Conservation (phyloP, 768 basidiomycete species). For the Naganishia randhawae region DNA sequence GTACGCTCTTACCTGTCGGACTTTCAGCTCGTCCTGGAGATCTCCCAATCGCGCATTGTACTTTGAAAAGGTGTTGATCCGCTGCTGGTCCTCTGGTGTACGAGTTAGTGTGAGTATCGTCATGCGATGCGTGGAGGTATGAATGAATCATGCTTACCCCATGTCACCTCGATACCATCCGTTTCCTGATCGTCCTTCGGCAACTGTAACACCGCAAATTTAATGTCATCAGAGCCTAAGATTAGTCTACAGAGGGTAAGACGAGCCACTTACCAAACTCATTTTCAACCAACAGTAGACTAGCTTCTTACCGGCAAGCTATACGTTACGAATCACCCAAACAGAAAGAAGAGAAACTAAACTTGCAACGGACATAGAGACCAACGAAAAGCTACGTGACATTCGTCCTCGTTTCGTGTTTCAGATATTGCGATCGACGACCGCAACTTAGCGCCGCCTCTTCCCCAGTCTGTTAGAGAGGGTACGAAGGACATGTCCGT, state of each 20-base stretch:
- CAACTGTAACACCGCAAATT: background rate
- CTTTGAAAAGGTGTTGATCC: slow-evolving; percentile 87
- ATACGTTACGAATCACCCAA: too few relatives aligned
- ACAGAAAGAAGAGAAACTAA: too few relatives aligned
- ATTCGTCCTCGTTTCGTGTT: slow-evolving; percentile 16
- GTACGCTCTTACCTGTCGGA: slow-evolving; percentile 61
- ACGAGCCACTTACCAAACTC: slow-evolving; percentile 2
- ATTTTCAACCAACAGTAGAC: too few relatives aligned
- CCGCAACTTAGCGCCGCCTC: background rate
- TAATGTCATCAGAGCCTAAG: background rate
- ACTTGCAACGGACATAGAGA: too few relatives aligned
- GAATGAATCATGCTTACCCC: slow-evolving; percentile 38
- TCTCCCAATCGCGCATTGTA: slow-evolving; percentile 72
- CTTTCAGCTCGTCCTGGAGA: slow-evolving; percentile 67
- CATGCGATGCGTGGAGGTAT: background rate
- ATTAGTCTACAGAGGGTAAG: too few relatives aligned
- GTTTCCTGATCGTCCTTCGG: slow-evolving; percentile 42
- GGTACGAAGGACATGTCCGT: too few relatives aligned
- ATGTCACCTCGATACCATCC: slow-evolving; percentile 50
- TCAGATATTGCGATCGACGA: slow-evolving; percentile 20
- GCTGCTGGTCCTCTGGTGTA: slow-evolving; percentile 73
- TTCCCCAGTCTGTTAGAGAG: background rate
- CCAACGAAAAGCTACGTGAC: too few relatives aligned
- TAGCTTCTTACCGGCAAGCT: too few relatives aligned
- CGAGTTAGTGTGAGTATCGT: background rate